Evolutionary conservation across 2,329 filamentous ascomycete species (phyloP), one percentile per base, ranked within the genome.

Genomic region (Colletotrichum tofieldiae): DNA sequence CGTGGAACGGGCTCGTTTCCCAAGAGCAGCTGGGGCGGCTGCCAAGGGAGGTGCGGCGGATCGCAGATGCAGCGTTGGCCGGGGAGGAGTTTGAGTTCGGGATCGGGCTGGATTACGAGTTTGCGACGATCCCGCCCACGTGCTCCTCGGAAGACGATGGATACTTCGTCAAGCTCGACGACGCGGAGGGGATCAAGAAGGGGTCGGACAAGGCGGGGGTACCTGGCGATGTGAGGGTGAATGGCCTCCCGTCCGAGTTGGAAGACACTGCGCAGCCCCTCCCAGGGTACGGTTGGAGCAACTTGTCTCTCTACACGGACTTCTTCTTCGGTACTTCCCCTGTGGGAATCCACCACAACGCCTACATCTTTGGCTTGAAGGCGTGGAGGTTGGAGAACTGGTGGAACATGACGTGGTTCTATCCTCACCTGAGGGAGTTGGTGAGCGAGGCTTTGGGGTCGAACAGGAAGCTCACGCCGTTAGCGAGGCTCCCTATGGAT

Each of bases 101-200:
- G 7, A 83, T 83, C 29, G 82, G 82, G 0, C 72, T 83, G 5
- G 82, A 83, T 66, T 82, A 82, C 78, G 80, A 78, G 74, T 83
- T 81, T 64, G 78, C 77, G 56, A 83, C 82, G 1, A 80, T 81
- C 14, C 80, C 79, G 9, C 79, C 81, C 2, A 82, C 80, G 4
- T 81, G 80, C 74, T 82, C 81, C 1, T 77, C 81, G 12, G 79
- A 83, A 59, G 81, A 83, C 49, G 80, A 82, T 64, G 81, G 80
- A 6, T 77, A 69, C 51, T 83, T 83, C 37, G 78, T 82, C 32
- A 52, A 73, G 20, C 75, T 82, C 6, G 72, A 75, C 58, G 75
- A 83, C 70, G 20, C 56, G 3, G 62, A 74, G 3, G 75, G 73
- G 9, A 47, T 82, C 0, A 58, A 68, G 16, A 37, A 56, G 18